These are phyloP conservation scores for Daphne laureola DNA, from an alignment of 441 rosid species.

Conservation along the genomic window DNA sequence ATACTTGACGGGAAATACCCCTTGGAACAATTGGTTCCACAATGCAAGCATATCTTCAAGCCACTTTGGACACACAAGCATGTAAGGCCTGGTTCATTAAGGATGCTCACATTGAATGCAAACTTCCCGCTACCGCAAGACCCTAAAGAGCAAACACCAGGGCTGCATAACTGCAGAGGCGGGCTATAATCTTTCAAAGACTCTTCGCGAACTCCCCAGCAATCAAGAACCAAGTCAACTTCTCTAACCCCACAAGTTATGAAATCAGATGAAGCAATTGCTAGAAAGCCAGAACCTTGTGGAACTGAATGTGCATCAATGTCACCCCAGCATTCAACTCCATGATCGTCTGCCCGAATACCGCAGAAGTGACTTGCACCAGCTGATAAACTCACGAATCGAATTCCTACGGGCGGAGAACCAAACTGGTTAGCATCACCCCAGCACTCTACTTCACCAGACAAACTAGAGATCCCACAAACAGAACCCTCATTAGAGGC, in stretches of 20 bases:
- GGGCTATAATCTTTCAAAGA: slow-evolving; percentile 43
- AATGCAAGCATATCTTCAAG: slow-evolving; percentile 55
- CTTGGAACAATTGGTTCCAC: slow-evolving; percentile 57
- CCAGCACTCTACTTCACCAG: slow-evolving; percentile 55
- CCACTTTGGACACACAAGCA: slow-evolving; percentile 48
- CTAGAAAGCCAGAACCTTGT: slow-evolving; percentile 50
- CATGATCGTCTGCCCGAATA: slow-evolving; percentile 63
- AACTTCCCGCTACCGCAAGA: slow-evolving; percentile 44
- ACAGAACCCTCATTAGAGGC: slow-evolving; percentile 51
- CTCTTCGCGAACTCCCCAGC: slow-evolving; percentile 51
- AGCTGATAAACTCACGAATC: slow-evolving; percentile 53
- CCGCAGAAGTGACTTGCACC: slow-evolving; percentile 66
- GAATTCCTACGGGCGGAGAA: slow-evolving; percentile 24
- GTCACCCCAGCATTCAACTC: slow-evolving; percentile 75
- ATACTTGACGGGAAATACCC: slow-evolving; percentile 64
- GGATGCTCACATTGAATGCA: slow-evolving; percentile 67
- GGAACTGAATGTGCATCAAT: slow-evolving; percentile 43
- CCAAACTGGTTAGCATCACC: slow-evolving; percentile 42
- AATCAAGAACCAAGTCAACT: slow-evolving; percentile 67
- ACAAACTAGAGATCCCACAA: slow-evolving; percentile 51
- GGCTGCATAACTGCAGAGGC: slow-evolving; percentile 71
- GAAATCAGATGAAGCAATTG: slow-evolving; percentile 70
- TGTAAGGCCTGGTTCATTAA: slow-evolving; percentile 56
- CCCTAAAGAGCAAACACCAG: slow-evolving; percentile 51
- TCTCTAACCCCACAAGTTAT: slow-evolving; percentile 69